Percentiles rank a stretch among this genome's conserved stretches.
These are phyloP conservation scores for Penicillium occitanis DNA, from an alignment of 2,329 filamentous ascomycete species.

Conservation along the genomic window DNA sequence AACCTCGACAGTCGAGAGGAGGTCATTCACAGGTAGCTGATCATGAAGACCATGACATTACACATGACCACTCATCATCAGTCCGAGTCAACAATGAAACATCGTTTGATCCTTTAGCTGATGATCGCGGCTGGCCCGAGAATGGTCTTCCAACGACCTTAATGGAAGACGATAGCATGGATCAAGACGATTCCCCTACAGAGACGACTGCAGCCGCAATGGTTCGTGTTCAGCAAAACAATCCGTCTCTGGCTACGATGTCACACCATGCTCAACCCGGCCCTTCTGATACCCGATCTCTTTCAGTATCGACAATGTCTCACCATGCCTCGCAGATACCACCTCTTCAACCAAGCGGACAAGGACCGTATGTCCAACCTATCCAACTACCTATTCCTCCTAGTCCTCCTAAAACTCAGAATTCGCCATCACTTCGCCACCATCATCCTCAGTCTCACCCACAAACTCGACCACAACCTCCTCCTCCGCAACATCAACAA, in stretches of 20 bases:
- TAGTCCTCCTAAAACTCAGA: constrained; percentile 12
- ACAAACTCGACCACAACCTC: constrained; percentile 25
- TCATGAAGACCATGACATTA: constrained; percentile 10
- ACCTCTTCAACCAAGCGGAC: constrained; percentile 27
- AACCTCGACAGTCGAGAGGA: constrained; percentile 30
- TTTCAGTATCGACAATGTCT: constrained; percentile 22
- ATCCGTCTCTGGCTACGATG: constrained; percentile 16
- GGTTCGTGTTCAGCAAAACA: constrained; percentile 15
- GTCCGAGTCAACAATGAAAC: constrained; percentile 30
- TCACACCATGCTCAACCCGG: constrained; percentile 27
- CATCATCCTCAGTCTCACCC: constrained; percentile 20
- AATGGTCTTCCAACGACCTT: constrained; percentile 31
- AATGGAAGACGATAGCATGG: constrained; percentile 30
- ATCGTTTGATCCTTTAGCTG: constrained; percentile 23
- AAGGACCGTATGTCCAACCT: constrained; percentile 24
- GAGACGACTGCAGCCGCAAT: constrained; percentile 23
- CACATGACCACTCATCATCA: constrained; percentile 11
- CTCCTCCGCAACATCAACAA: constrained; percentile 26
- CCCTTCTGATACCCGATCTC: constrained; percentile 26
- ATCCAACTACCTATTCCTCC: constrained; percentile 13
- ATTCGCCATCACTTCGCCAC: constrained; percentile 3
- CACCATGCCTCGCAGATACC: constrained; percentile 28
- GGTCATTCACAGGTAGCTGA: constrained; percentile 10
- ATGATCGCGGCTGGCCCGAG: constrained; percentile 36
- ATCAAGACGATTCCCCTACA: constrained; percentile 27